Percentiles rank a stretch among this genome's conserved stretches.
Evolutionary conservation across 345 rosid species (phyloP).

Genomic region (Eucalyptus microcorys): DNA sequence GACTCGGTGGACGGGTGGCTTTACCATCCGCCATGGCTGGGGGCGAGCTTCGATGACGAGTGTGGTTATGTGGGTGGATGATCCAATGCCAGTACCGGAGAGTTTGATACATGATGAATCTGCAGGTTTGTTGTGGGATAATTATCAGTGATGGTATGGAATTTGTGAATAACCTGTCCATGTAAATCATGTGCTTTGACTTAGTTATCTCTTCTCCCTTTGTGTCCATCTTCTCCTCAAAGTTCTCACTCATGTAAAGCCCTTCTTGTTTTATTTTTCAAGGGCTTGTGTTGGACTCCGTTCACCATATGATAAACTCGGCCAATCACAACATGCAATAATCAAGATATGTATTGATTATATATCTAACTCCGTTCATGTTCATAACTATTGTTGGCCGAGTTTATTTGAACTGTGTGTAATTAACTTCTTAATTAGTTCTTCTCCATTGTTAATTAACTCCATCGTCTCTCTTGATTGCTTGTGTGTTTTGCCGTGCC

Average conservation of each 20-base stretch:
- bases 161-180: background rate
- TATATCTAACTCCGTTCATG: background rate
- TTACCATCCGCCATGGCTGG: constrained; percentile 21
- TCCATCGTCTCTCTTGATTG: background rate
- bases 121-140: background rate
- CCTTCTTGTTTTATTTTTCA: background rate
- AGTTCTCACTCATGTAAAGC: background rate
- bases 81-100: background rate
- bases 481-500: background rate
- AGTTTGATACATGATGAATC: background rate
- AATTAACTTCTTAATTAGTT: background rate
- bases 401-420: background rate
- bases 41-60: background rate
- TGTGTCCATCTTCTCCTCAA: background rate
- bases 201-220: background rate
- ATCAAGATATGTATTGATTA: background rate
- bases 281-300: background rate
- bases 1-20: constrained; percentile 25
- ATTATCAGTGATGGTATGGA: background rate
- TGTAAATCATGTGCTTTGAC: background rate
- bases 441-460: background rate
- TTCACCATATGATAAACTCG: background rate
- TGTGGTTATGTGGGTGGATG: background rate
- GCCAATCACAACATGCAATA: background rate
- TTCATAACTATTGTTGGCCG: background rate